Evolutionary conservation across 208 protist genomes (phyloP), one percentile per base, ranked within the genome.

Genomic region (Trypanosoma conorhini): DNA sequence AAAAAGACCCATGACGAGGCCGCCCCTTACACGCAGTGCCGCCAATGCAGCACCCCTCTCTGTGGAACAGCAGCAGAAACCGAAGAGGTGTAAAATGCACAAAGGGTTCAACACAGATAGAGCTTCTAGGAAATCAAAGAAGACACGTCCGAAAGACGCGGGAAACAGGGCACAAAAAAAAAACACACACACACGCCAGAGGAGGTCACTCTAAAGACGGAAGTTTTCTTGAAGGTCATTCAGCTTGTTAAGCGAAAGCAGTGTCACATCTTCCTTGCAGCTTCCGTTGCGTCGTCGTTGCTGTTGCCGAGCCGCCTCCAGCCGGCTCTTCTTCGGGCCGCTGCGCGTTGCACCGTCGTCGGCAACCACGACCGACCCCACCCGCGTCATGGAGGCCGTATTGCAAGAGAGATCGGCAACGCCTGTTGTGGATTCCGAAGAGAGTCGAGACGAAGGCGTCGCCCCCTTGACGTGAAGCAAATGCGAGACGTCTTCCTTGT

Each of bases 271-370:
- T 19, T 66, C 63, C 33, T 52, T 62, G 5, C 38, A 5, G 38
- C 61, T 22, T 54, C 70, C 71, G 30, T 66, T 54, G 9, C 9
- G 7, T 54, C 40, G 8, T 12, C 71, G 62, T 26, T 58, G 31
- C 54, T 66, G 71, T 58, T 60, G 55, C 9, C 71, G 71, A 66
- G 56, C 64, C 15, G 22, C 58, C 46, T 76, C 71, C 46, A 76
- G 61, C 22, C 71, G 62, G 65, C 63, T 76, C 57, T 76, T 76
- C 57, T 76, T 76, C 9, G 42, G 50, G 31, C 35, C 57, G 33
- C 19, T 35, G 40, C 57, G 52, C 0, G 5, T 48, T 4, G 4
- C 57, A 59, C 59, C 63, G n/a, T 54, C 50, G 26, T 54, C 50
- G 9, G 48, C 24, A 62, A 48, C 3, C 24, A 40, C 21, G 57